A percentile compares a stretch with the other conserved stretches of the same genome.
Conservation (phyloP, 306 rosid genomes). For the Quercus aquifolioides region DNA sequence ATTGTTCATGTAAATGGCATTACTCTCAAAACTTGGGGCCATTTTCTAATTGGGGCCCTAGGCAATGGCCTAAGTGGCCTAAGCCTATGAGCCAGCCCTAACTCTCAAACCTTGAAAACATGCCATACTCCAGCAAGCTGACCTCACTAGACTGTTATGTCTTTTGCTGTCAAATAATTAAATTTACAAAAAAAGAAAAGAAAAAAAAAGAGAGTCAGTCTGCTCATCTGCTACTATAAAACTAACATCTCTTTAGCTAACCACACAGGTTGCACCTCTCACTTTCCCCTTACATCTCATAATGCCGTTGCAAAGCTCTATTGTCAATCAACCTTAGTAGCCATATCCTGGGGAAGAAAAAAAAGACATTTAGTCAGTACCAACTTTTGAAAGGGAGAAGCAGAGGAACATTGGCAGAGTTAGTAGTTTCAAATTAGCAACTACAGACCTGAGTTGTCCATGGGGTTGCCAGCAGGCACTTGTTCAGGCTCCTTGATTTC, state of each 20-base stretch:
- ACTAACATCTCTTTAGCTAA: neutral
- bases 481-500: slow-evolving; percentile 97
- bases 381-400: neutral
- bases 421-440: neutral
- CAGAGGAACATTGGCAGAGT: no score
- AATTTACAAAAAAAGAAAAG: neutral
- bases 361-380: neutral
- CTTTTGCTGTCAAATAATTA: neutral
- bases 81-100: no score
- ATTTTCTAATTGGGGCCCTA: no score
- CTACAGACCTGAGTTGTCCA: slow-evolving; percentile 85
- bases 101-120: neutral
- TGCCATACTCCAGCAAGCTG: slow-evolving; percentile 2
- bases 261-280: neutral
- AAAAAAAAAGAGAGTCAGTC: neutral
- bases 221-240: neutral
- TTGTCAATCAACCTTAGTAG: slow-evolving; percentile 14
- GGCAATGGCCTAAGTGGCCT: no score
- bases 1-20: neutral
- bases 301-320: neutral
- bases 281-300: neutral
- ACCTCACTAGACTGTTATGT: slow-evolving; percentile 12
- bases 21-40: neutral
- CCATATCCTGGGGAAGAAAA: slow-evolving; percentile 53
- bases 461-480: slow-evolving; percentile 74